Evolutionary conservation across 179 eudicot genomes (phyloP).

Genomic region (Spinacia oleracea): DNA sequence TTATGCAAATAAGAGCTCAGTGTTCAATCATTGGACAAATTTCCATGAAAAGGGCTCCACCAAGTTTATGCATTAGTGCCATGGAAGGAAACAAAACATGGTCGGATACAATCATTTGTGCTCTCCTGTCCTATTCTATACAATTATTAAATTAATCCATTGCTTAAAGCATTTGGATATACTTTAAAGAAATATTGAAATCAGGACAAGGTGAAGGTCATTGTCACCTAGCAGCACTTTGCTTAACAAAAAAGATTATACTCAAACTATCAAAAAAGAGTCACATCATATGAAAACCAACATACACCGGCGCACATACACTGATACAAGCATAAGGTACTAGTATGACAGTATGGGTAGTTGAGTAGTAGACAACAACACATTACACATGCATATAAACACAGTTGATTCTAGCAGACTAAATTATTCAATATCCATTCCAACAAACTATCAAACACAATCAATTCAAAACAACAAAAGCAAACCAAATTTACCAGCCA

Average conservation of each 20-base stretch:
- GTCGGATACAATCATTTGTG: background rate
- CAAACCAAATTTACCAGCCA: slow-evolving; percentile 59
- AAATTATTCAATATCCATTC: background rate
- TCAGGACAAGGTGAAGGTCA: background rate
- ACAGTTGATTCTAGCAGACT: background rate
- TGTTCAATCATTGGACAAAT: background rate
- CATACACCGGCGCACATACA: background rate
- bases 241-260: background rate
- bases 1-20: background rate
- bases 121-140: background rate
- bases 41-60: background rate
- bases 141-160: background rate
- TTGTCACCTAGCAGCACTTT: background rate
- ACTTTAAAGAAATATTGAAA: background rate
- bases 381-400: background rate
- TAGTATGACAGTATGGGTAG: too few species aligned
- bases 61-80: background rate
- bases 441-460: slow-evolving; percentile 9
- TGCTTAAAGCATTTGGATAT: background rate
- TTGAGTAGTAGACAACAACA: background rate
- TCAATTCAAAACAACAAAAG: background rate
- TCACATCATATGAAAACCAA: background rate
- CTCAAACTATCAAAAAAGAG: background rate
- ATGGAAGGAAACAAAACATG: background rate
- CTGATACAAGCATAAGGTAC: background rate